Evolutionary conservation across 1,284 basidiomycete genomes (phyloP).

Genomic region (Ganoderma meredithae): DNA sequence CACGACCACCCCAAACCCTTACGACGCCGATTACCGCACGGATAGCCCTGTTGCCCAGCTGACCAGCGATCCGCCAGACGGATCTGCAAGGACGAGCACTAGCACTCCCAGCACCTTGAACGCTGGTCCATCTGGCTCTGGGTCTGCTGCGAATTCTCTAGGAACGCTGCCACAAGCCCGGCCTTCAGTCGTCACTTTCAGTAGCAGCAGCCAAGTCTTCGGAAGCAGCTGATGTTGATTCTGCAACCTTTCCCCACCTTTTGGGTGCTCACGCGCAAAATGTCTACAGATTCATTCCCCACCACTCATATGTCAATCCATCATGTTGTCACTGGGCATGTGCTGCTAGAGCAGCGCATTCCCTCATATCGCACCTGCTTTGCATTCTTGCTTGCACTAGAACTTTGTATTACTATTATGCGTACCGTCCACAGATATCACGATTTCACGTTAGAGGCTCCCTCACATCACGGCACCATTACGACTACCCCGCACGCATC

Average conservation of each 20-base stretch:
- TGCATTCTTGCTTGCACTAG: background rate
- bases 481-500: slow-evolving; percentile 9
- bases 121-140: background rate
- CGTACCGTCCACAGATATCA: background rate
- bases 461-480: slow-evolving; percentile 1
- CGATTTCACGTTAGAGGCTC: background rate
- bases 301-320: background rate
- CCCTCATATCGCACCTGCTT: slow-evolving; percentile 8
- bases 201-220: slow-evolving; percentile 15
- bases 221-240: slow-evolving; percentile 4
- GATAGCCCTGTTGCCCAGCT: slow-evolving; percentile 27
- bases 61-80: slow-evolving; percentile 9
- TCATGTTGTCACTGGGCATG: background rate
- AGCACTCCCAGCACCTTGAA: slow-evolving; percentile 2
- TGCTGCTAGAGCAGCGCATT: background rate
- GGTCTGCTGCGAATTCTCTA: background rate
- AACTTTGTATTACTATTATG: slow-evolving; percentile 10
- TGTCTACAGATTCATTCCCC: background rate
- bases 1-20: slow-evolving; percentile 34
- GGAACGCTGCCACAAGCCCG: slow-evolving; percentile 10
- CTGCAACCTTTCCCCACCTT: background rate
- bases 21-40: slow-evolving; percentile 30
- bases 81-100: background rate
- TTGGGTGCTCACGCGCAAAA: too few relatives aligned
- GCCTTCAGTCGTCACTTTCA: slow-evolving; percentile 9